Evolutionary conservation across 148 eudicot species (phyloP).

Genomic region (Linanthus parryae): DNA sequence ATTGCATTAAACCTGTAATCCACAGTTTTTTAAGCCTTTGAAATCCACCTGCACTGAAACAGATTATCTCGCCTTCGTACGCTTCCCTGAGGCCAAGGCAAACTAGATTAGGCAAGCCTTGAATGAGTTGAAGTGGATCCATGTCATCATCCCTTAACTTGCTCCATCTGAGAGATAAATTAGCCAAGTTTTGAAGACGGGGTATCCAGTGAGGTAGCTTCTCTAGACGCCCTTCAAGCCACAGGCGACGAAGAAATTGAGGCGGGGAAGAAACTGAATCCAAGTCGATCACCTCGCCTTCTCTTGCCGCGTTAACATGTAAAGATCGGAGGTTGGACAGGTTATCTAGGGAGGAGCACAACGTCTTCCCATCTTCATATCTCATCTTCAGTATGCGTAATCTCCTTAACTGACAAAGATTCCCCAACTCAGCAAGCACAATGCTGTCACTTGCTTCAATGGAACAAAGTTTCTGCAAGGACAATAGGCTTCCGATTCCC

Average conservation of each 20-base stretch:
- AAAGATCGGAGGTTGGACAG: conserved; percentile 10
- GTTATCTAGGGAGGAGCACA: conserved; percentile 19
- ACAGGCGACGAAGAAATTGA: conserved; percentile 8
- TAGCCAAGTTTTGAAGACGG: conserved; percentile 8
- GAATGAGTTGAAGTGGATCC: conserved; percentile 6
- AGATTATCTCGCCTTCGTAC: conserved; percentile 15
- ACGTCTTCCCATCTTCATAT: conserved; percentile 11
- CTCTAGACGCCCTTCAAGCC: conserved; percentile 3
- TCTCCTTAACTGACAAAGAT: conserved; percentile 12
- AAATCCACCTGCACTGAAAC: conserved; percentile 17
- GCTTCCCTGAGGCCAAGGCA: neutral
- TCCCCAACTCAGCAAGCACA: conserved; percentile 11
- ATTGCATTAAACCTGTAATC: neutral
- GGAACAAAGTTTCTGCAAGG: conserved; percentile 1
- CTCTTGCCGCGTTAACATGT: neutral
- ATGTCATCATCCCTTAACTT: conserved; percentile 16
- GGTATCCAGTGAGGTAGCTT: conserved; percentile 13
- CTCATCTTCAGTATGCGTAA: conserved; percentile 12
- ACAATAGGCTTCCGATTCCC: neutral
- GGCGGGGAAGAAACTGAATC: conserved; percentile 7
- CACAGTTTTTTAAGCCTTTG: conserved; percentile 5
- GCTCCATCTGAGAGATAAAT: conserved; percentile 1
- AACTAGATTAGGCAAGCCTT: conserved; percentile 18
- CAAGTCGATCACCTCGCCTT: conserved; percentile 9
- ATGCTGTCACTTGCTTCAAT: neutral